A percentile compares a stretch with the other conserved stretches of the same genome.
phyloP scores from a whole-genome alignment of 768 basidiomycete genomes.

The Pisolithus microcarpus region DNA sequence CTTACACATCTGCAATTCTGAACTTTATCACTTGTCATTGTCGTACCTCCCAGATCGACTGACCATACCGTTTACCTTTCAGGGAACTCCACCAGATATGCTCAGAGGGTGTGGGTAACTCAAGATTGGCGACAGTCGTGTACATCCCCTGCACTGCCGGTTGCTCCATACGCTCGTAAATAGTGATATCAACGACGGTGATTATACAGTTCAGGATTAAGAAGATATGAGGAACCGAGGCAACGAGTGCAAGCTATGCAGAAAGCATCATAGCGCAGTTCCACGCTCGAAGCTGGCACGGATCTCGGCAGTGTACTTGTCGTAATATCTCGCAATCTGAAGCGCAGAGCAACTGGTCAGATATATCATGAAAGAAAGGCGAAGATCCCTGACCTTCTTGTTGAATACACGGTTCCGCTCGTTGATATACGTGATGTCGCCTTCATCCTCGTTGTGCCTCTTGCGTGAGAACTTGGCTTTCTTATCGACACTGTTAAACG shows the following conservation, averaged over 20 bases:
- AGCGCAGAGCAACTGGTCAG: no score
- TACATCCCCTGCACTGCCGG: no score
- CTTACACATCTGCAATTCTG: constrained; percentile 39
- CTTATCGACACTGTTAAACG: constrained; percentile 66
- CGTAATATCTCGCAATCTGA: constrained; percentile 60
- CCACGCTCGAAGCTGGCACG: constrained; percentile 97
- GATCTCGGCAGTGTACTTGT: constrained; percentile 95
- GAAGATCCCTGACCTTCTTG: no score
- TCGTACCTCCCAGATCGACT: neutral
- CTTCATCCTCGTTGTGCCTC: constrained; percentile 83
- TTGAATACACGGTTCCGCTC: constrained; percentile 95
- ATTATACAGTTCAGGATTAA: no score
- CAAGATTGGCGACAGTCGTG: no score
- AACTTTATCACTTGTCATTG: constrained; percentile 4
- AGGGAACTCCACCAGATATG: neutral
- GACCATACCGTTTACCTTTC: neutral
- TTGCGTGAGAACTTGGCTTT: constrained; percentile 87
- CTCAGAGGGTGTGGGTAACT: no score
- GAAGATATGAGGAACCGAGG: no score
- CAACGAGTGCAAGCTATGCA: no score
- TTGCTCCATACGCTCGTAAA: no score
- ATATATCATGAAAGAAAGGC: no score
- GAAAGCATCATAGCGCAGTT: constrained; percentile 56
- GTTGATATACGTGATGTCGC: constrained; percentile 99
- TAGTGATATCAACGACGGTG: no score